Evolutionary conservation across 2,329 filamentous ascomycete genomes (phyloP).

Genomic region (Chalara sp.): DNA sequence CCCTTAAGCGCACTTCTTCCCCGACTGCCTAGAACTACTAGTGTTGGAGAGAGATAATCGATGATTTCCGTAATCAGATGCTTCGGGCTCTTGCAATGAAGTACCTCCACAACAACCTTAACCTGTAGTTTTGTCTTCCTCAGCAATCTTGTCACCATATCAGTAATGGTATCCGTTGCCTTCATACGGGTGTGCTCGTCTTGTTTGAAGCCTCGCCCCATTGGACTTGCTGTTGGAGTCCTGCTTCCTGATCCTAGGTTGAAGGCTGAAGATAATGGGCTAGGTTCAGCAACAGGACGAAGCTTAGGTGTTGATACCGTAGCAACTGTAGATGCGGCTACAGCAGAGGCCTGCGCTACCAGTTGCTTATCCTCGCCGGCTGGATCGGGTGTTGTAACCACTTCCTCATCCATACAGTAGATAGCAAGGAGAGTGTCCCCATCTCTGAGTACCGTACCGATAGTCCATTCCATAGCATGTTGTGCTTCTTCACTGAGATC

Average conservation of each 20-base stretch:
- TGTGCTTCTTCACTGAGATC: conserved; percentile 91
- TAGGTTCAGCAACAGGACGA: conserved; percentile 4
- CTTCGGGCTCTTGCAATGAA: conserved; percentile 97
- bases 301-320: conserved; percentile 20
- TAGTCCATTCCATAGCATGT: conserved; percentile 94
- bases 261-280: conserved; percentile 15
- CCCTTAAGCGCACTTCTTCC: conserved; percentile 90
- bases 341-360: conserved; percentile 69
- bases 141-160: conserved; percentile 76
- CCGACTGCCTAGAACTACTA: conserved; percentile 88
- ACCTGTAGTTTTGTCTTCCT: conserved; percentile 91
- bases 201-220: conserved; percentile 44
- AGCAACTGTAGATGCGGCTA: conserved; percentile 44
- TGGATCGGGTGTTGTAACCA: conserved; percentile 35
- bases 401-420: conserved; percentile 89
- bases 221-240: conserved; percentile 19
- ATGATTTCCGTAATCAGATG: conserved; percentile 97
- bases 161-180: conserved; percentile 77
- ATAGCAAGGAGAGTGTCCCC: conserved; percentile 91
- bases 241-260: conserved; percentile 16
- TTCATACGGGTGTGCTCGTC: conserved; percentile 73
- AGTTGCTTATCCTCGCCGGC: conserved; percentile 61
- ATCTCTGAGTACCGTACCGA: conserved; percentile 88
- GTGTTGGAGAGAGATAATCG: conserved; percentile 81
- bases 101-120: conserved; percentile 87